Base-by-base conservation (phyloP, 495 filamentous ascomycete species). In the Neurospora tetraspora region DNA sequence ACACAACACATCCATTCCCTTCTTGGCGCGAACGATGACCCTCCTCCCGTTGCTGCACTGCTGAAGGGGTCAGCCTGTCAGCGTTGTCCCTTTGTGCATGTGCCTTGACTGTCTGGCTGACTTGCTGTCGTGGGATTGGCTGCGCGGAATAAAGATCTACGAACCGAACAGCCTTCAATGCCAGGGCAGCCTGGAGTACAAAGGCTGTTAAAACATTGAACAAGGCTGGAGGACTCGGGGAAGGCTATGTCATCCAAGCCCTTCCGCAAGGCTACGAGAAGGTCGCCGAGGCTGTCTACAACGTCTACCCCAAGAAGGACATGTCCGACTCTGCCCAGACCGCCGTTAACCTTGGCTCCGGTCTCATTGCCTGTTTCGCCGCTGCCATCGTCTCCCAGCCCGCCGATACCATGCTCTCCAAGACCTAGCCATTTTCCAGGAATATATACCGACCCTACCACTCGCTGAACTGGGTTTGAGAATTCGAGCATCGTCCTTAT, bases 311-410 rank as follows among this genome's bases (percentile, higher is more conserved):
- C 89, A 98, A 98, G 88, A 83, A 89, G 77, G 85, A 84, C 71
- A 82, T 92, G 80, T 92, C 92, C 78, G 85, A 90, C 78, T 88
- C 86, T 77, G 82, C 85, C 74, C 93, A 97, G 87, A 99, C 96
- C 75, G 86, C 82, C 81, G 89, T 94, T 86, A 99, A 99, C 89
- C 89, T 99, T 72, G 94, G 95, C 74, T 91, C 92, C 78, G 96
- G 96, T 91, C 89, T 98, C 77, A 89, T 97, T 78, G 96, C 96
- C 80, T 95, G 96, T 92, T 95, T 99, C 86, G 95, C 96, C 74
- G 96, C 96, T 76, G 96, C 96, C 80, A 78, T 97, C 82, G 91
- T 99, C 78, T 98, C 96, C 65, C 96, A 99, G 86, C 95, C 96
- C 78, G 96, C 96, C 81, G 96, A 98, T 84, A 99, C 96, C 80